Conservation (phyloP, 2,329 filamentous ascomycete genomes). For the Colletotrichum sidae region DNA sequence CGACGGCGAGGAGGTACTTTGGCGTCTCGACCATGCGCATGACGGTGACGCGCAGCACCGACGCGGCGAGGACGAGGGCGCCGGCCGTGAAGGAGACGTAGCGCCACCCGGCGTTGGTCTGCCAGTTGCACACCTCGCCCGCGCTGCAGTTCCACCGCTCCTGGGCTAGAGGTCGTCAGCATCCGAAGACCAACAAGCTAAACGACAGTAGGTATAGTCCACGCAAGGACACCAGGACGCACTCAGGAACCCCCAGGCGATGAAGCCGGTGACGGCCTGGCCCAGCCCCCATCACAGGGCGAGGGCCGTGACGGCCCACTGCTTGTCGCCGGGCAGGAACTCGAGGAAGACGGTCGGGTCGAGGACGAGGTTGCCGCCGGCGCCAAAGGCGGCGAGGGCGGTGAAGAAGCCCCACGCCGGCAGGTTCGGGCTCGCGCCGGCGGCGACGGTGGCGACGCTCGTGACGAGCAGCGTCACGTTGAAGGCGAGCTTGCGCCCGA, state of each 20-base stretch:
- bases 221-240: constrained; percentile 36
- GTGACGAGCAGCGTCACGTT: constrained; percentile 71
- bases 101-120: constrained; percentile 62
- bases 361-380: constrained; percentile 72
- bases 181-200: neutral
- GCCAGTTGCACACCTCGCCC: constrained; percentile 52
- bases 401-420: constrained; percentile 69
- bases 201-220: no score
- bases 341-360: constrained; percentile 66
- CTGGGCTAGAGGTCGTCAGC: constrained; percentile 43
- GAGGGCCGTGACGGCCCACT: constrained; percentile 74
- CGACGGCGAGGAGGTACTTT: constrained; percentile 67
- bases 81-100: constrained; percentile 60
- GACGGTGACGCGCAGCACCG: constrained; percentile 64
- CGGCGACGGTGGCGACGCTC: constrained; percentile 68
- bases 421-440: constrained; percentile 73
- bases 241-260: constrained; percentile 63
- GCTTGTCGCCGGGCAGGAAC: constrained; percentile 61
- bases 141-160: constrained; percentile 55
- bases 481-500: constrained; percentile 73
- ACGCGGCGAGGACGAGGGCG: constrained; percentile 59
- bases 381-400: constrained; percentile 68
- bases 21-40: constrained; percentile 69
- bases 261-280: constrained; percentile 58
- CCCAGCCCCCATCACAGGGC: constrained; percentile 65